These are phyloP conservation scores for Mediolabrus comicus DNA, from an alignment of 108 stramenopile genomes.

Conservation along the genomic window DNA sequence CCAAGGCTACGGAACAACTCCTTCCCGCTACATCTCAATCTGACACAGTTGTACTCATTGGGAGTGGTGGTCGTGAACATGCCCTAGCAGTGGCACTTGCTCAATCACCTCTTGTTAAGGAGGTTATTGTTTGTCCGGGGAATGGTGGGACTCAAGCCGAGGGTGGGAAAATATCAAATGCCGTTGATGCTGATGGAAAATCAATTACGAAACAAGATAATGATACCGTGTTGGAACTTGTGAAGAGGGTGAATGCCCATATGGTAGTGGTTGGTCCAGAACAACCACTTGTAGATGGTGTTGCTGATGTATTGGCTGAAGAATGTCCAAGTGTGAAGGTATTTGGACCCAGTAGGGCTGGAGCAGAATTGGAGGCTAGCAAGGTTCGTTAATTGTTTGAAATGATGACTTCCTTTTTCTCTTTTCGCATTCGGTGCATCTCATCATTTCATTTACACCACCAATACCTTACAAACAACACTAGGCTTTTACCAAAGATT, in stretches of 20 bases:
- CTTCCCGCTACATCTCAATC: conserved; percentile 27
- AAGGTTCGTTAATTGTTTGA: conserved; percentile 60
- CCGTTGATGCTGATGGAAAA: conserved; percentile 37
- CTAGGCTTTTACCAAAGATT: conserved; percentile 97
- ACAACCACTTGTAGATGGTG: conserved; percentile 92
- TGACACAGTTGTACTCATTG: conserved; percentile 82
- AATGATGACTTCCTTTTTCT: neutral
- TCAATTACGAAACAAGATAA: conserved; percentile 49
- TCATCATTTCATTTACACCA: neutral
- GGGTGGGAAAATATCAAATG: conserved; percentile 72
- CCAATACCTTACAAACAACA: neutral
- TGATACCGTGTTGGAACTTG: conserved; percentile 67
- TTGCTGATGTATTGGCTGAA: conserved; percentile 82
- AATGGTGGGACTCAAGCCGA: conserved; percentile 85
- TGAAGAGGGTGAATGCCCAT: conserved; percentile 55
- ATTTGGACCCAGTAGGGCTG: conserved; percentile 94
- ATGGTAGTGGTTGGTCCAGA: conserved; percentile 98
- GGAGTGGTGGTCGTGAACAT: conserved; percentile 87
- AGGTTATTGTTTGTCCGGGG: conserved; percentile 80
- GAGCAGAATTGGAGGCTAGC: conserved; percentile 94
- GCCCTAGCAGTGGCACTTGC: conserved; percentile 84
- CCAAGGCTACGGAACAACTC: conserved; percentile 42
- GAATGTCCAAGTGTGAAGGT: conserved; percentile 82
- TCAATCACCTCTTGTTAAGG: conserved; percentile 67
- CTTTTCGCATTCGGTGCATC: neutral